These are phyloP conservation scores for Daldinia concentrica DNA, from an alignment of 495 filamentous ascomycete genomes.

Conservation along the genomic window DNA sequence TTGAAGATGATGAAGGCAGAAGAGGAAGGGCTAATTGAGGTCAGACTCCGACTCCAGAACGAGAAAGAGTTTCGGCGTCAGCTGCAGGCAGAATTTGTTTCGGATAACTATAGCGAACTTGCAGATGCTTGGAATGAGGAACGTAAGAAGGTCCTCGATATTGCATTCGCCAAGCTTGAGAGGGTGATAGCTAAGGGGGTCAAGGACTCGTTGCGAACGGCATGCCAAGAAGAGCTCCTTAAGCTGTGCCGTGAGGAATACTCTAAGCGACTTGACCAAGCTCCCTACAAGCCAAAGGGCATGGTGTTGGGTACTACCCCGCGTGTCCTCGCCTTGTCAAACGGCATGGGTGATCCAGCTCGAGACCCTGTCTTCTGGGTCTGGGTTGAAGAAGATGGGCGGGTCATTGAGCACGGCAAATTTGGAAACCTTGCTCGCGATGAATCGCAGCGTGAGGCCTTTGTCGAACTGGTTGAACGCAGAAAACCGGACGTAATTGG, in stretches of 20 bases:
- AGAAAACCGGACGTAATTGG: slow-evolving; percentile 89
- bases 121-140: slow-evolving; percentile 95
- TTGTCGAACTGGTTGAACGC: slow-evolving; percentile 77
- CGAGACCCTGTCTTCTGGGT: slow-evolving; percentile 87
- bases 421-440: slow-evolving; percentile 81
- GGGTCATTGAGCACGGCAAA: slow-evolving; percentile 86
- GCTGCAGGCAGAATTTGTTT: slow-evolving; percentile 83
- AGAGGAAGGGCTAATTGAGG: slow-evolving; percentile 87
- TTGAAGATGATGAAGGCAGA: slow-evolving; percentile 97
- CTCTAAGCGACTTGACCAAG: slow-evolving; percentile 88
- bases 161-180: slow-evolving; percentile 83
- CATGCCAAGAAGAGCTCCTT: slow-evolving; percentile 89
- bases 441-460: slow-evolving; percentile 67
- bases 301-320: slow-evolving; percentile 88
- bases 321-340: slow-evolving; percentile 84
- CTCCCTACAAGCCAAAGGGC: slow-evolving; percentile 94
- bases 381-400: slow-evolving; percentile 91
- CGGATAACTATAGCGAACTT: slow-evolving; percentile 92
- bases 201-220: slow-evolving; percentile 89
- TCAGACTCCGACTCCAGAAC: slow-evolving; percentile 78
- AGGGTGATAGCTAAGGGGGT: slow-evolving; percentile 85
- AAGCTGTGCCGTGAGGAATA: slow-evolving; percentile 85
- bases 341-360: slow-evolving; percentile 77
- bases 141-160: slow-evolving; percentile 81
- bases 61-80: slow-evolving; percentile 75